A percentile compares a stretch with the other conserved stretches of the same genome.
phyloP scores from a whole-genome alignment of 1,284 basidiomycete genomes.

The Cutaneotrichosporon sp. region DNA sequence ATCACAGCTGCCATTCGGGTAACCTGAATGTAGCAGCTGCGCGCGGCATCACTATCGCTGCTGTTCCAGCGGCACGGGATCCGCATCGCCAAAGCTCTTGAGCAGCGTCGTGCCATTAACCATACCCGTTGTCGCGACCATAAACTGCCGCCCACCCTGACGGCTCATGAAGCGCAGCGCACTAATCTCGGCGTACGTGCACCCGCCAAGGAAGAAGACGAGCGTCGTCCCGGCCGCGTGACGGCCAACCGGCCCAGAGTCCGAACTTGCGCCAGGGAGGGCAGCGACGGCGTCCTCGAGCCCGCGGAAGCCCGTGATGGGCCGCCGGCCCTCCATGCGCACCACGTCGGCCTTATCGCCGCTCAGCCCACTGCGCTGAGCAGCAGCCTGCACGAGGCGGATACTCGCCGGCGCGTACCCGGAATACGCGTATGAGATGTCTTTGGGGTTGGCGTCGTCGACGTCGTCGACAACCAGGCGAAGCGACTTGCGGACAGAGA shows the following conservation, averaged over 20 bases:
- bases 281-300: slow-evolving; percentile 83
- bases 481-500: slow-evolving; percentile 74
- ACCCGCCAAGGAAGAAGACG: slow-evolving; percentile 97
- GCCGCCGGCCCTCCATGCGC: slow-evolving; percentile 43
- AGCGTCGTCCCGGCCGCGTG: slow-evolving; percentile 65
- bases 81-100: slow-evolving; percentile 23
- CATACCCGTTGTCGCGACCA: slow-evolving; percentile 86
- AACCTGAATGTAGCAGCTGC: background rate
- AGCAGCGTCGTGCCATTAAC: slow-evolving; percentile 63
- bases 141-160: slow-evolving; percentile 74
- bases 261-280: slow-evolving; percentile 82
- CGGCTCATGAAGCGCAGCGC: slow-evolving; percentile 86
- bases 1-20: background rate
- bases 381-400: slow-evolving; percentile 86
- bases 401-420: slow-evolving; percentile 94
- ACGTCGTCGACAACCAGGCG: slow-evolving; percentile 87
- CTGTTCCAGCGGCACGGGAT: slow-evolving; percentile 17
- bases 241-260: slow-evolving; percentile 57
- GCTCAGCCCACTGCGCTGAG: slow-evolving; percentile 77
- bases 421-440: slow-evolving; percentile 93
- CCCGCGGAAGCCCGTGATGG: slow-evolving; percentile 92
- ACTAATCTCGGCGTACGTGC: slow-evolving; percentile 94
- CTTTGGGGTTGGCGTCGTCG: slow-evolving; percentile 70
- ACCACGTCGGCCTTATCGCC: slow-evolving; percentile 53
- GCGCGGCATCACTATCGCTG: background rate